phyloP scores from a whole-genome alignment of 2,329 filamentous ascomycete species.

The Beauveria asiatica region DNA sequence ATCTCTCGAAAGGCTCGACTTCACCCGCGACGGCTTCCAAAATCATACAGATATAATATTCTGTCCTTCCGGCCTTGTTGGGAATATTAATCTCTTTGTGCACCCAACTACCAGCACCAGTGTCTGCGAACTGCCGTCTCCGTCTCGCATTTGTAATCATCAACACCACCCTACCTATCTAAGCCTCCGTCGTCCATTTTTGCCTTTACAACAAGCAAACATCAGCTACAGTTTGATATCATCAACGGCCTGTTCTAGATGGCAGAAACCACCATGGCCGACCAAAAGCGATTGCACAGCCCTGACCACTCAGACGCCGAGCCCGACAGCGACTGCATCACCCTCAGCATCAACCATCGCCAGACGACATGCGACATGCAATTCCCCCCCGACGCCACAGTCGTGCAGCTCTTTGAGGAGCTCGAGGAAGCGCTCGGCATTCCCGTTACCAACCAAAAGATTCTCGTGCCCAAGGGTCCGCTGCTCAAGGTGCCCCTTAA shows the following conservation, averaged over 20 bases:
- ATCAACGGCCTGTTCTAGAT: not conserved
- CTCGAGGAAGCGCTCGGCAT: conserved; percentile 50
- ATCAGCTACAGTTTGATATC: too few species aligned
- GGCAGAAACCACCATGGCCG: conserved; percentile 10
- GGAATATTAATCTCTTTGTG: too few species aligned
- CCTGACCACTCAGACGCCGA: conserved; percentile 13
- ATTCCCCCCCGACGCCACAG: conserved; percentile 37
- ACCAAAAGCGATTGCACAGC: not conserved
- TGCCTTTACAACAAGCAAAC: not conserved
- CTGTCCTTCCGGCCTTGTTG: too few species aligned
- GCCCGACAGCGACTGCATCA: conserved; percentile 25
- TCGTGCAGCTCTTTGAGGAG: conserved; percentile 50
- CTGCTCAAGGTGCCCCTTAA: conserved; percentile 58
- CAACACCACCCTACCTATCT: not conserved
- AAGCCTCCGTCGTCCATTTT: not conserved
- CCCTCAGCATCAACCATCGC: conserved; percentile 39
- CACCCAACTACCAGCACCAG: not conserved
- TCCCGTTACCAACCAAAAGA: conserved; percentile 57
- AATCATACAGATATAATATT: not conserved
- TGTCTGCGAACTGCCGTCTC: not conserved
- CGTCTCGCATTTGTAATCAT: conserved; percentile 7
- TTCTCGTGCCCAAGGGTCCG: conserved; percentile 56
- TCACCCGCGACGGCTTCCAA: not conserved
- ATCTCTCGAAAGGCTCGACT: not conserved
- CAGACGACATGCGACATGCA: conserved; percentile 35